phyloP scores from a whole-genome alignment of 495 filamentous ascomycete genomes.

The Amniculicola lignicola region DNA sequence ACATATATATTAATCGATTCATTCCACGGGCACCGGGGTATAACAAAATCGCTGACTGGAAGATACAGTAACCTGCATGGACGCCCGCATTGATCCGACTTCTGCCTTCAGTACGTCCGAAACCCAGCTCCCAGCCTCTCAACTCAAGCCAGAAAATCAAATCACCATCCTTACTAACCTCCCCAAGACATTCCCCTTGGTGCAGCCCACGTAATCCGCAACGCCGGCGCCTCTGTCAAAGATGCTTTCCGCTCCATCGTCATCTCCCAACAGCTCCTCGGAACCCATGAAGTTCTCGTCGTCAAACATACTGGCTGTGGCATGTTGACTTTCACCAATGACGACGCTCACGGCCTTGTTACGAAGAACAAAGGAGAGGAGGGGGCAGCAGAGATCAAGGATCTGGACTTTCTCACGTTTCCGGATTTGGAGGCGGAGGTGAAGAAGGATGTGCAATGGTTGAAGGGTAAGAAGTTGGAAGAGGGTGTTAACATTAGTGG shows the following conservation, averaged over 20 bases:
- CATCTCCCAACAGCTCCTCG: slow-evolving; percentile 77
- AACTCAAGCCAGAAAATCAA: no score
- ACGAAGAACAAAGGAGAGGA: slow-evolving; percentile 55
- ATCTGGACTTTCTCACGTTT: slow-evolving; percentile 65
- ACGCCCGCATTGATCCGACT: slow-evolving; percentile 73
- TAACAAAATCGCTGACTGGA: neutral
- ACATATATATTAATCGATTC: no score
- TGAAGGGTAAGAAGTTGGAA: slow-evolving; percentile 60
- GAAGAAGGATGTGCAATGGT: slow-evolving; percentile 59
- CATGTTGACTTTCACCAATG: slow-evolving; percentile 76
- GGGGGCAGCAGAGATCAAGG: slow-evolving; percentile 40
- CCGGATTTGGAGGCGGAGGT: slow-evolving; percentile 61
- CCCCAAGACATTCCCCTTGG: slow-evolving; percentile 73
- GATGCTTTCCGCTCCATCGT: slow-evolving; percentile 73
- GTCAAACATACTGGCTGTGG: slow-evolving; percentile 81
- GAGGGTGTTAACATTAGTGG: slow-evolving; percentile 61
- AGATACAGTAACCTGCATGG: slow-evolving; percentile 75
- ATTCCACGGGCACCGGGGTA: neutral
- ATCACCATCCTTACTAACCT: no score
- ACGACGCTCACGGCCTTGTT: slow-evolving; percentile 57
- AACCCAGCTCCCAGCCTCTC: no score
- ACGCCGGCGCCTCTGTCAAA: slow-evolving; percentile 62
- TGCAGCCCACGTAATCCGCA: slow-evolving; percentile 80
- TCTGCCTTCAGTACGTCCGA: slow-evolving; percentile 67
- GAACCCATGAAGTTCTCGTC: slow-evolving; percentile 71